A percentile compares a stretch with the other conserved stretches of the same genome.
These are phyloP conservation scores for Fomitopsis pinicola DNA, from an alignment of 1,284 basidiomycete genomes.

Conservation along the genomic window DNA sequence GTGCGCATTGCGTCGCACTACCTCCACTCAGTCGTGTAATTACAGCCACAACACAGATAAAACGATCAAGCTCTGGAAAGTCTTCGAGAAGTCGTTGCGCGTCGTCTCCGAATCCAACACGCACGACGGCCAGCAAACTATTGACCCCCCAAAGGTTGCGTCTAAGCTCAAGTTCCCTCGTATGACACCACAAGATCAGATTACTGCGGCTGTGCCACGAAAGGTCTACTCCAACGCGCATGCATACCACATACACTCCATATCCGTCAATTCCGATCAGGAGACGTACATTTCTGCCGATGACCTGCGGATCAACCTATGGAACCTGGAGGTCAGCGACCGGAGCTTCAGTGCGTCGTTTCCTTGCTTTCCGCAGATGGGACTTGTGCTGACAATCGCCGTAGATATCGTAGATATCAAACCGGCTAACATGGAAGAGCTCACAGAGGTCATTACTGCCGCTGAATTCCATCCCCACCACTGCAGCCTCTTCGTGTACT, in stretches of 20 bases:
- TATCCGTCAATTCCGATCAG: constrained; percentile 98
- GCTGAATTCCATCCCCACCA: constrained; percentile 98
- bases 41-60: constrained; percentile 65
- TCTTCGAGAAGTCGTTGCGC: constrained; percentile 96
- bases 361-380: neutral
- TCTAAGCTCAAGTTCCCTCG: constrained; percentile 77
- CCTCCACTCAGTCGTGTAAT: neutral
- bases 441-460: constrained; percentile 99
- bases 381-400: neutral
- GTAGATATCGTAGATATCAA: constrained; percentile 99
- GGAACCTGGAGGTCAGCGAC: constrained; percentile 98
- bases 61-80: constrained; percentile 99
- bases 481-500: constrained; percentile 99
- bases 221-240: constrained; percentile 99
- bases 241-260: constrained; percentile 99
- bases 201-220: constrained; percentile 96
- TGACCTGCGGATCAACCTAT: constrained; percentile 94
- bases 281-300: constrained; percentile 99
- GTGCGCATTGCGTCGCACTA: constrained; percentile 39
- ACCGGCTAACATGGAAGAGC: constrained; percentile 99
- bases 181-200: constrained; percentile 94
- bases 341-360: constrained; percentile 92
- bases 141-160: constrained; percentile 54
- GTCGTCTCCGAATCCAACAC: constrained; percentile 98
- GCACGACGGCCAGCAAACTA: constrained; percentile 69